A percentile compares a stretch with the other conserved stretches of the same genome.
Evolutionary conservation across 257 asterid species (phyloP).

Genomic region (Przewalskia tangutica): DNA sequence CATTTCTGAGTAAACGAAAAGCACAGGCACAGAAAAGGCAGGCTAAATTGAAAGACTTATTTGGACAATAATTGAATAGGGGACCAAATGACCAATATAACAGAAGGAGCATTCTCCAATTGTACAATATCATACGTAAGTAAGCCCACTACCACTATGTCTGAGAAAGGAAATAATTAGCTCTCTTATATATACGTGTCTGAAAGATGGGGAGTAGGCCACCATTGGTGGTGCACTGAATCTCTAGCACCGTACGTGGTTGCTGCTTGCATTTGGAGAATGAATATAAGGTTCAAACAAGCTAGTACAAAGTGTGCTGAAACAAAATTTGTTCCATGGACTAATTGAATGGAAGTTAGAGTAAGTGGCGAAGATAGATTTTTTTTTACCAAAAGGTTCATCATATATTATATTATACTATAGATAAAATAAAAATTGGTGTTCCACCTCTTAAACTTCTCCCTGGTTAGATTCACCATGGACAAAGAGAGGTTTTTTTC

Average conservation of each 20-base stretch:
- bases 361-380: background rate
- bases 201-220: background rate
- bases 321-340: background rate
- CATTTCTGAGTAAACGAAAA: background rate
- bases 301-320: too few relatives aligned
- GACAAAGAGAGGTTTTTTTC: background rate
- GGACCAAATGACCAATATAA: slow-evolving; percentile 3
- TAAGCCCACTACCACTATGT: background rate
- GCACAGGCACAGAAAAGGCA: background rate
- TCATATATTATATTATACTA: too few relatives aligned
- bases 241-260: background rate
- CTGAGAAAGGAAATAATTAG: background rate
- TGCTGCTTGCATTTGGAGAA: background rate
- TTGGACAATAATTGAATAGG: background rate
- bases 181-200: background rate
- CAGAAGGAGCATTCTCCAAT: background rate
- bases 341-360: background rate
- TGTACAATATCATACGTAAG: background rate
- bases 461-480: background rate
- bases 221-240: background rate
- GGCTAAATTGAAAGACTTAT: background rate
- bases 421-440: too few relatives aligned
- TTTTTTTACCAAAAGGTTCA: too few relatives aligned
- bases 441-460: background rate
- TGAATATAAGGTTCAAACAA: too few relatives aligned